Evolutionary conservation across 805 yeast species (phyloP).

Genomic region (Phaffomyces thermotolerans): DNA sequence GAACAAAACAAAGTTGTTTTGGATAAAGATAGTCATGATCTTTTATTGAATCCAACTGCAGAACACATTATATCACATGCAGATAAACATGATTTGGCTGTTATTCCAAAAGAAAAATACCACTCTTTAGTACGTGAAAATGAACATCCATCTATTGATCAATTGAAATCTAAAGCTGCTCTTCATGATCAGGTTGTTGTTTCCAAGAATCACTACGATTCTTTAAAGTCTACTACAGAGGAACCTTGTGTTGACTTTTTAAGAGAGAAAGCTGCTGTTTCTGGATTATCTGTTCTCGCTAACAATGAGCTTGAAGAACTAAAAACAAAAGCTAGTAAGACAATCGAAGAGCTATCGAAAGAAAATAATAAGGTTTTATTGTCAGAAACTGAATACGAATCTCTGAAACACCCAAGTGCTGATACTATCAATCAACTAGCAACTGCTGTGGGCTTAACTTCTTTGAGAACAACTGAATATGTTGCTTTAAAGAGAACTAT

Average conservation of each 20-base stretch:
- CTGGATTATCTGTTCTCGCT: neutral
- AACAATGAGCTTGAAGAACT: conserved; percentile 9
- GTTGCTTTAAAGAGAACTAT: conserved; percentile 4
- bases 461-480: neutral
- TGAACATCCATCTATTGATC: conserved; percentile 22
- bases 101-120: conserved; percentile 5
- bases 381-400: conserved; percentile 4
- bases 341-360: conserved; percentile 18
- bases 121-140: conserved; percentile 13
- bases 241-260: conserved; percentile 7
- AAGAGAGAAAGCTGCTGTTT: neutral
- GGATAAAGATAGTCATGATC: conserved; percentile 1
- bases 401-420: conserved; percentile 2
- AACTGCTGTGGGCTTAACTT: conserved; percentile 1
- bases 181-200: conserved; percentile 21
- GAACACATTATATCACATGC: conserved; percentile 7
- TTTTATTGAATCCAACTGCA: conserved; percentile 4
- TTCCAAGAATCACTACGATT: conserved; percentile 18
- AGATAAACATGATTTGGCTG: conserved; percentile 1
- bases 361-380: conserved; percentile 5
- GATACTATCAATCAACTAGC: conserved; percentile 1
- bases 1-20: conserved; percentile 1
- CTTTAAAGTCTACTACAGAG: conserved; percentile 10
- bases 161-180: conserved; percentile 15
- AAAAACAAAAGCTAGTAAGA: conserved; percentile 11